Conservation (phyloP, 164 flowering plant genomes). For the Aristolochia contorta region DNA sequence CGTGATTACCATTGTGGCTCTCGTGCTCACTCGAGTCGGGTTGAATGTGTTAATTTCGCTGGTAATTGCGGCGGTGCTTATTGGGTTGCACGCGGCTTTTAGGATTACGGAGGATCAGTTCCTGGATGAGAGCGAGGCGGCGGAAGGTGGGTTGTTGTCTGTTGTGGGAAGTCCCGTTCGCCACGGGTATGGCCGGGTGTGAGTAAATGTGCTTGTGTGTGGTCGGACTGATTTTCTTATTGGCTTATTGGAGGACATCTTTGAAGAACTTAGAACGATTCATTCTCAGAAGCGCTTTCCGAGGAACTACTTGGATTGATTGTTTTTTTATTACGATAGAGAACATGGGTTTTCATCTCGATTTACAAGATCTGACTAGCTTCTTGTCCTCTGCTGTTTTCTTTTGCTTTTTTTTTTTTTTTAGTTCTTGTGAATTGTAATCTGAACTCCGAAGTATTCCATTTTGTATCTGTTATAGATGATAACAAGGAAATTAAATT, state of each 20-base stretch:
- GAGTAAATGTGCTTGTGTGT: neutral
- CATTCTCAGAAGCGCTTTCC: too few species aligned
- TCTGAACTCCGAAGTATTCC: too few species aligned
- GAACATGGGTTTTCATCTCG: too few species aligned
- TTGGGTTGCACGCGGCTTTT: conserved; percentile 42
- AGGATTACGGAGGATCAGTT: conserved; percentile 45
- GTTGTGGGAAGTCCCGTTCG: conserved; percentile 17
- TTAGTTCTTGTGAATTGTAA: too few species aligned
- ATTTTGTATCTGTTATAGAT: too few species aligned
- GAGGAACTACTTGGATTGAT: too few species aligned
- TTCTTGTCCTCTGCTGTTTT: too few species aligned
- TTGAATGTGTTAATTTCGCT: conserved; percentile 32
- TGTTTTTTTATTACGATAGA: too few species aligned
- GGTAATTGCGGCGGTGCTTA: conserved; percentile 27
- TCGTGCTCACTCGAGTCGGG: conserved; percentile 41
- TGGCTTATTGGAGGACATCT: neutral
- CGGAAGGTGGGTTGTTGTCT: conserved; percentile 27
- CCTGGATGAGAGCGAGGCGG: conserved; percentile 17
- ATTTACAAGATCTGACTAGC: too few species aligned
- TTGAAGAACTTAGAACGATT: too few species aligned
- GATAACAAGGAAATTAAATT: too few species aligned
- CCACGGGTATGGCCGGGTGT: conserved; percentile 1
- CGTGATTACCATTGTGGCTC: conserved; percentile 31
- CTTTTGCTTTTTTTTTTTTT: too few species aligned
- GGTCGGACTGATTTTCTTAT: neutral